phyloP scores from a whole-genome alignment of 345 rosid genomes.

The Pistacia integerrima region DNA sequence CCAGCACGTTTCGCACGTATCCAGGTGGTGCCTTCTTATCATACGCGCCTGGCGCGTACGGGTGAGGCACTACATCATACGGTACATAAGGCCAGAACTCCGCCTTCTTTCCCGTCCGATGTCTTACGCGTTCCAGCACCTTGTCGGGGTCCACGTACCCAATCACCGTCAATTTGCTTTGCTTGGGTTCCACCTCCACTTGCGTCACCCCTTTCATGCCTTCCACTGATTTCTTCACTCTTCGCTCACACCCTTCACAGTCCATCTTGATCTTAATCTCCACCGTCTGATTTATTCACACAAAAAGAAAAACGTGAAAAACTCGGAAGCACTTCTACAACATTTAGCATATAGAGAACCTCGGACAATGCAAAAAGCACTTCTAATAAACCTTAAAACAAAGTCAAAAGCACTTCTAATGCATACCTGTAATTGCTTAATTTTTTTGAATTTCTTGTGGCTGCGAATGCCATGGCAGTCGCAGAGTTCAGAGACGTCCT shows the following conservation, averaged over 20 bases:
- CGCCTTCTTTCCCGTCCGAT: slow-evolving; percentile 66
- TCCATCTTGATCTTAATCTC: slow-evolving; percentile 65
- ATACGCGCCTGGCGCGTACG: slow-evolving; percentile 51
- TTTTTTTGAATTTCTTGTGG: slow-evolving; percentile 3
- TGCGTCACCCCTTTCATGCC: slow-evolving; percentile 60
- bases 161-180: slow-evolving; percentile 55
- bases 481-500: slow-evolving; percentile 10
- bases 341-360: not conserved
- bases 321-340: not conserved
- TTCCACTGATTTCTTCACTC: slow-evolving; percentile 53
- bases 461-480: not conserved
- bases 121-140: slow-evolving; percentile 54
- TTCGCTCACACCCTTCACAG: slow-evolving; percentile 73
- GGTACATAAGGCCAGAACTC: slow-evolving; percentile 69
- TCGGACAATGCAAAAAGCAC: not conserved
- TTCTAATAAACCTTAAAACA: not conserved
- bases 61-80: slow-evolving; percentile 49
- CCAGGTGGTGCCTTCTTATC: slow-evolving; percentile 67
- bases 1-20: slow-evolving; percentile 47
- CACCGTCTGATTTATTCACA: slow-evolving; percentile 45
- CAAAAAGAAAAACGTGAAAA: no score
- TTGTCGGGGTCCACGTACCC: slow-evolving; percentile 66
- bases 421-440: slow-evolving; percentile 22
- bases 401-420: not conserved
- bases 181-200: slow-evolving; percentile 58